Base-by-base conservation (phyloP, 345 rosid species). In the Lagerstroemia speciosa region DNA sequence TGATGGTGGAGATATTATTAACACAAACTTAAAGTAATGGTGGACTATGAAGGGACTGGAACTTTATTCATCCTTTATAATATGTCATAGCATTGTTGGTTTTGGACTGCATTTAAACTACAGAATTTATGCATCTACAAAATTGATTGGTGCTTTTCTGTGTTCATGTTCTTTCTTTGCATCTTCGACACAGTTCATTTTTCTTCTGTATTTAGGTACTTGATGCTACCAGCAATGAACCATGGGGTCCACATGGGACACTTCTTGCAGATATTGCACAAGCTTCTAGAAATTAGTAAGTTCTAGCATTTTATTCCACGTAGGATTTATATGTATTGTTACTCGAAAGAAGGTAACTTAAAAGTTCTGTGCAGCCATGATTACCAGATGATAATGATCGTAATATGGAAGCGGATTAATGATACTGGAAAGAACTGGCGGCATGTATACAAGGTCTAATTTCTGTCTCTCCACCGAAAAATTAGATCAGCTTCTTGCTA, bases 401-500 rank as follows among this genome's bases (percentile, higher is more conserved):
- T 93, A 24, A 66, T 93, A 60, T 93, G 98, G 98, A 93, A 91
- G 77, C 83, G 98, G 52, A 78, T 85, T 69, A 89, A 79, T 68
- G 98, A 93, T 73, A 89, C 92, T 45, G 96, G 98, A 69, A 93
- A 89, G 82, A 93, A 93, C 70, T 93, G 98, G 98, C 88, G 94
- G 38, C 98, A 93, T 82, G 98, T 93, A 67, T 89, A 85, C 79
- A 93, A 93, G 92, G 98, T 89, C 57, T 72, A 75, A 4, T 71
- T 67, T 31, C 43, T 69, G 3, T 58, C 31, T 22, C 8, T 55
- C 12, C 6, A 24, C 61, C 24, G 2, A 24, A 11, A 8, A n/a
- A 55, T 8, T 55, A 9, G 55, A 24, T 55, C 31, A 55, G 15
- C 1, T 55, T 22, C 27, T 26, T 55, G 29, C 15, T 55, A 55